Conservation (phyloP, 2,329 filamentous ascomycete genomes). For the Curvularia hawaiiensis region DNA sequence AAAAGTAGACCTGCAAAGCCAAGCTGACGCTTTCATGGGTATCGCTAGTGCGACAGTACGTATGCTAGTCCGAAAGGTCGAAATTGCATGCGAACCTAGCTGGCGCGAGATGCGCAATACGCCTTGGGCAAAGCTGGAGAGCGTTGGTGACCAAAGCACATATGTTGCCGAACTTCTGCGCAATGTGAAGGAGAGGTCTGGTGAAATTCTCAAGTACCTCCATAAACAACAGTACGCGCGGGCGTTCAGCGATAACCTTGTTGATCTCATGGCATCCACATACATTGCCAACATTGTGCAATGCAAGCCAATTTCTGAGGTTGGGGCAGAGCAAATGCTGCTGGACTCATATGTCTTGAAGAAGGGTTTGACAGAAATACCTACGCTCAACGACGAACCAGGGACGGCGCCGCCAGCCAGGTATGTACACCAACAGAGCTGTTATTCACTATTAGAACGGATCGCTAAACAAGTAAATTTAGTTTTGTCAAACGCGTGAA, state of each 20-base stretch:
- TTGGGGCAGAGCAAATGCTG: slow-evolving; percentile 96
- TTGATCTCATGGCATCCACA: slow-evolving; percentile 79
- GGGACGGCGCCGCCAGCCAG: slow-evolving; percentile 62
- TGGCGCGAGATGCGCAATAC: slow-evolving; percentile 99
- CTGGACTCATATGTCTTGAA: slow-evolving; percentile 92
- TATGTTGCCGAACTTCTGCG: slow-evolving; percentile 84
- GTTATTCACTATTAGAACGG: not conserved
- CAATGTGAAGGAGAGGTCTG: slow-evolving; percentile 71
- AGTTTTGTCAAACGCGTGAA: slow-evolving; percentile 87
- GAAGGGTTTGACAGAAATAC: slow-evolving; percentile 74
- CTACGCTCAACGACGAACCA: slow-evolving; percentile 63
- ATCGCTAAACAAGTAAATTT: slow-evolving; percentile 37
- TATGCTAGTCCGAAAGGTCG: slow-evolving; percentile 81
- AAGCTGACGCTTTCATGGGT: slow-evolving; percentile 93
- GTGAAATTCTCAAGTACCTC: slow-evolving; percentile 76
- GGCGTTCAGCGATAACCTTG: slow-evolving; percentile 94
- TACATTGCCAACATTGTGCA: slow-evolving; percentile 86
- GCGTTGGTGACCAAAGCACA: slow-evolving; percentile 88
- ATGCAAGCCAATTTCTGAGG: slow-evolving; percentile 89
- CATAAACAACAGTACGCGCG: slow-evolving; percentile 93
- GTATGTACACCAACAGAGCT: slow-evolving; percentile 34
- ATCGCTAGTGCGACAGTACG: slow-evolving; percentile 89
- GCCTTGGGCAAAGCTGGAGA: slow-evolving; percentile 92
- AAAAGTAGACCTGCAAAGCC: slow-evolving; percentile 84
- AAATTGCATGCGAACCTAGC: slow-evolving; percentile 78